Percentiles rank a stretch among this genome's conserved stretches.
These are phyloP conservation scores for Rhodotorula graminis DNA, from an alignment of 768 basidiomycete genomes.

Conservation along the genomic window DNA sequence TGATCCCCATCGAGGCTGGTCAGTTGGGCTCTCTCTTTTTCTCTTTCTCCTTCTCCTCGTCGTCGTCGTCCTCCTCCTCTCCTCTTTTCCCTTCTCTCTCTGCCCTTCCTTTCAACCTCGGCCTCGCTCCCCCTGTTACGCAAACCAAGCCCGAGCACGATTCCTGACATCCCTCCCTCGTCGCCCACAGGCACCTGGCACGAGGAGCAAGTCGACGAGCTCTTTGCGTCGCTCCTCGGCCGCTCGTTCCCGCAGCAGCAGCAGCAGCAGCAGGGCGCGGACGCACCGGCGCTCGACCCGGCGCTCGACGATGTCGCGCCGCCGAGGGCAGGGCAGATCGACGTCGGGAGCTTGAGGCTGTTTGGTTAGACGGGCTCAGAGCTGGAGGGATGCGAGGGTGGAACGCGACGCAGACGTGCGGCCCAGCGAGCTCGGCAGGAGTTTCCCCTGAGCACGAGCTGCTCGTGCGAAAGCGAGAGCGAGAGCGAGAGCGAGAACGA, in stretches of 20 bases:
- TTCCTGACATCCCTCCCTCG: not conserved
- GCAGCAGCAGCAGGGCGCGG: slow-evolving; percentile 19
- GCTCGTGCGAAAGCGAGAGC: no score
- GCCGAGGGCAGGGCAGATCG: not conserved
- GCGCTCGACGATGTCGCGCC: slow-evolving; percentile 10
- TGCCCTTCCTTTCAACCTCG: no score
- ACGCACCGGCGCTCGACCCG: slow-evolving; percentile 2
- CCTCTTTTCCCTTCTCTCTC: no score
- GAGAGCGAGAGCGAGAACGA: no score
- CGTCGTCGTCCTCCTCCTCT: no score
- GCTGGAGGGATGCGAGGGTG: not conserved
- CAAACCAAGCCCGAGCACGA: no score
- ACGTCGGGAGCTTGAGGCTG: slow-evolving; percentile 26
- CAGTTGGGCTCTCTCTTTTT: not conserved
- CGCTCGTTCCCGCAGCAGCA: slow-evolving; percentile 18
- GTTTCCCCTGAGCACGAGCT: no score
- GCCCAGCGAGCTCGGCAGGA: no score
- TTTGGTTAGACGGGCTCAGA: not conserved
- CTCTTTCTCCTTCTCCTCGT: not conserved
- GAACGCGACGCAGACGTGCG: no score
- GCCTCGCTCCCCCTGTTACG: no score
- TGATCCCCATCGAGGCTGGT: slow-evolving; percentile 66
- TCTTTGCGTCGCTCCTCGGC: slow-evolving; percentile 82
- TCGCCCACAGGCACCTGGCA: slow-evolving; percentile 62
- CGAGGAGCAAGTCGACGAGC: slow-evolving; percentile 90